These are phyloP conservation scores for Zarea fungicola DNA, from an alignment of 2,329 filamentous ascomycete genomes.

Conservation along the genomic window DNA sequence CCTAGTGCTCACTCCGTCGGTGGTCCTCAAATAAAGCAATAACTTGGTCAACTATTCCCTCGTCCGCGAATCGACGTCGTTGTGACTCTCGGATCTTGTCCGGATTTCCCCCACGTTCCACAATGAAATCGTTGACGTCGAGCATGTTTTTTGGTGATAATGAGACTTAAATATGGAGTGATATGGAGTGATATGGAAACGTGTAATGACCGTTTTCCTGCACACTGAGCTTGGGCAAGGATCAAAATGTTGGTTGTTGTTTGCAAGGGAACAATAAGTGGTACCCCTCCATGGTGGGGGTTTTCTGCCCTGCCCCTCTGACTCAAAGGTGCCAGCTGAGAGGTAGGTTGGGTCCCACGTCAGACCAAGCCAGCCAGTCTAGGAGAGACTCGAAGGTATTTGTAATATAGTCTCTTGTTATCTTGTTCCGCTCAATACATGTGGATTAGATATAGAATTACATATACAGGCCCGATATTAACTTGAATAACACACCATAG, in stretches of 20 bases:
- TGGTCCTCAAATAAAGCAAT: constrained; percentile 84
- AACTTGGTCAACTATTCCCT: constrained; percentile 84
- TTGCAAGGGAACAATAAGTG: not conserved
- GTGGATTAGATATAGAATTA: no score
- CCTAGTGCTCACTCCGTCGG: constrained; percentile 55
- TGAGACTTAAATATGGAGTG: not conserved
- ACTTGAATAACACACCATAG: no score
- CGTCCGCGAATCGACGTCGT: constrained; percentile 70
- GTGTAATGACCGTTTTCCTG: not conserved
- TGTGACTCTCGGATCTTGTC: constrained; percentile 91
- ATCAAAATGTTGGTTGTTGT: constrained; percentile 1
- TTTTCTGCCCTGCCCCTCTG: constrained; percentile 14
- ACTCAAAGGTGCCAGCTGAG: not conserved
- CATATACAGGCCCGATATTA: no score
- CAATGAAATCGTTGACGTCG: constrained; percentile 72
- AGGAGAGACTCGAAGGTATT: no score
- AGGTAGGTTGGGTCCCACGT: not conserved
- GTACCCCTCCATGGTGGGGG: constrained; percentile 9
- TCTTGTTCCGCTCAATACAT: no score
- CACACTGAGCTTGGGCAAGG: not conserved
- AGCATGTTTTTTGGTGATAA: constrained; percentile 48
- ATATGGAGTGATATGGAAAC: not conserved
- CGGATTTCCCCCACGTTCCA: constrained; percentile 85
- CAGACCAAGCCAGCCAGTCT: not conserved
- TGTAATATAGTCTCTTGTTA: no score